These are phyloP conservation scores for Ophiostoma ulmi DNA, from an alignment of 2,329 filamentous ascomycete species.

Conservation along the genomic window DNA sequence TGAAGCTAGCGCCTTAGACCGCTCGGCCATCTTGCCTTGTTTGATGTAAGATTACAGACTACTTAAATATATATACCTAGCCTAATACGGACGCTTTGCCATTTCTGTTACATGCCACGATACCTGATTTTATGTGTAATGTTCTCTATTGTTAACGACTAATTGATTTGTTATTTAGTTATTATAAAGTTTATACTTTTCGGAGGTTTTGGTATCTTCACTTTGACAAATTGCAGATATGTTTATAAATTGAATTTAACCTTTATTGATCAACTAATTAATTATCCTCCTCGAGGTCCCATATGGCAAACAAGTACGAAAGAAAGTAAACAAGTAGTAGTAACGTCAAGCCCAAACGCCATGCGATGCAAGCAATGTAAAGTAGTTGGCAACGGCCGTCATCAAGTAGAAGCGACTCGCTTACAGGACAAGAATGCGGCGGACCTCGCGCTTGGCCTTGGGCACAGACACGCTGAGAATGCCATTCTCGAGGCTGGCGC, in stretches of 20 bases:
- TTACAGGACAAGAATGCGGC: conserved; percentile 52
- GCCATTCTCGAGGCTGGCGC: conserved; percentile 59
- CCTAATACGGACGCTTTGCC: no score
- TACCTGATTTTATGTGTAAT: no score
- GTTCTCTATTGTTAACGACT: no score
- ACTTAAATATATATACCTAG: neutral
- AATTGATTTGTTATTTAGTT: no score
- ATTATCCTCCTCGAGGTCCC: neutral
- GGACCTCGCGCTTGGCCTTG: conserved; percentile 56
- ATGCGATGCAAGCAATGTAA: conserved; percentile 2
- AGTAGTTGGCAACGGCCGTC: neutral
- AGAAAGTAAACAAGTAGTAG: neutral
- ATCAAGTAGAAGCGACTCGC: neutral
- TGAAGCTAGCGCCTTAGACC: conserved; percentile 11
- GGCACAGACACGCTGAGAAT: conserved; percentile 60
- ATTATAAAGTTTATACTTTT: no score
- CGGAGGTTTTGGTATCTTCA: no score
- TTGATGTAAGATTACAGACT: neutral
- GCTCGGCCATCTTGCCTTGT: conserved; percentile 10
- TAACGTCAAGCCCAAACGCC: neutral
- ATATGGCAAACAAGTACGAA: neutral
- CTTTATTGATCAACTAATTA: conserved; percentile 1
- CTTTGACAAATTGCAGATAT: no score
- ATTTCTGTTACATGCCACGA: no score
- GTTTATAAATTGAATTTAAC: neutral